These are phyloP conservation scores for Xylaria flabelliformis DNA, from an alignment of 495 filamentous ascomycete species.

Conservation along the genomic window DNA sequence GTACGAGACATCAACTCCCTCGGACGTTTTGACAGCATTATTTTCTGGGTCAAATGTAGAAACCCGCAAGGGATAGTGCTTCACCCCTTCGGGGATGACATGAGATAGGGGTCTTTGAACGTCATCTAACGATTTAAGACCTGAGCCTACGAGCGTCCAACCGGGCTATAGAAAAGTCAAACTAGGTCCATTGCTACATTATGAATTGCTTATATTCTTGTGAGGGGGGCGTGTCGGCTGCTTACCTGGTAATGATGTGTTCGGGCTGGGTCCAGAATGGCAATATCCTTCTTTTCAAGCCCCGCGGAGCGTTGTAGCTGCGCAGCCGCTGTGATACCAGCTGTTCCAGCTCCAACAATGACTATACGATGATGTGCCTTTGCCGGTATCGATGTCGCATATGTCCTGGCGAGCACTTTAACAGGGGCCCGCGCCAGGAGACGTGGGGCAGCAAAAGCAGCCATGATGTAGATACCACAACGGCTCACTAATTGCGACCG, in stretches of 20 bases:
- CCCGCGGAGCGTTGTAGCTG: conserved; percentile 64
- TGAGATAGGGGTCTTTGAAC: conserved; percentile 58
- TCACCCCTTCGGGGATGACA: conserved; percentile 65
- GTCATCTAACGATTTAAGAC: conserved; percentile 63
- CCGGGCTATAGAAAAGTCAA: conserved; percentile 56
- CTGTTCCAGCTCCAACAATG: conserved; percentile 67
- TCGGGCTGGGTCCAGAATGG: conserved; percentile 67
- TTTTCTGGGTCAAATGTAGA: conserved; percentile 61
- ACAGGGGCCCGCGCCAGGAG: conserved; percentile 33
- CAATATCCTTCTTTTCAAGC: conserved; percentile 66
- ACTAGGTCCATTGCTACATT: neutral
- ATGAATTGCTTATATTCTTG: neutral
- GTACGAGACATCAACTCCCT: conserved; percentile 65
- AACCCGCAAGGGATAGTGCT: conserved; percentile 64
- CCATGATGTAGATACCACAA: conserved; percentile 29
- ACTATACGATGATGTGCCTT: conserved; percentile 64
- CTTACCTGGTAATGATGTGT: conserved; percentile 67
- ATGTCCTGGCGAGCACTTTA: conserved; percentile 29
- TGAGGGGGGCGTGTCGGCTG: neutral
- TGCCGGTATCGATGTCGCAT: conserved; percentile 41
- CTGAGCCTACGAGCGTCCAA: conserved; percentile 73
- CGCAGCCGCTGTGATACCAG: conserved; percentile 66
- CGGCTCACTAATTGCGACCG: conserved; percentile 10
- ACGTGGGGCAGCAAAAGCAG: conserved; percentile 30
- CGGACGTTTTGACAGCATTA: conserved; percentile 63